A percentile compares a stretch with the other conserved stretches of the same genome.
These are phyloP conservation scores for Juncus effusus DNA, from an alignment of 176 grass and related monocot species.

Conservation along the genomic window DNA sequence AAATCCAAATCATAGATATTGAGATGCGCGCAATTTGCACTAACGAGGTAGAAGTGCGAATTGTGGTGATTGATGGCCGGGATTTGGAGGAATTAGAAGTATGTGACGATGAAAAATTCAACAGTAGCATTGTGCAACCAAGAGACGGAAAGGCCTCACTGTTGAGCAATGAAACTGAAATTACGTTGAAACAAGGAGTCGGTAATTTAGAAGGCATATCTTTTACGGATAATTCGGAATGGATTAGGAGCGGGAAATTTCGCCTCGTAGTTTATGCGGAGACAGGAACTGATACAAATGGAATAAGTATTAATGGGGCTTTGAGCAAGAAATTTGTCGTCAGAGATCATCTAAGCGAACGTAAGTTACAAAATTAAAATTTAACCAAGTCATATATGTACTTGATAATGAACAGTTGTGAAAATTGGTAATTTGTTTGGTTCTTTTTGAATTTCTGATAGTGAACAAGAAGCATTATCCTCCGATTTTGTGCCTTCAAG, in stretches of 20 bases:
- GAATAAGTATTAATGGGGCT: conserved; percentile 3
- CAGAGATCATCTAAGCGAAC: neutral
- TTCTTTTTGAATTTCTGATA: neutral
- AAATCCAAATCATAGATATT: conserved; percentile 9
- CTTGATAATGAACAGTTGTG: neutral
- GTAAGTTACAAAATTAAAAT: neutral
- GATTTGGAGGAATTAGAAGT: neutral
- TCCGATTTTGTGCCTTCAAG: neutral
- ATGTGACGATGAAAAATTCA: neutral
- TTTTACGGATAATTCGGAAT: conserved; percentile 19
- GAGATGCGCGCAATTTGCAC: neutral
- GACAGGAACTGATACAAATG: neutral
- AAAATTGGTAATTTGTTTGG: neutral
- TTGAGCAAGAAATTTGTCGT: conserved; percentile 3
- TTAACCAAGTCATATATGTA: neutral
- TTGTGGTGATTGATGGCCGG: neutral
- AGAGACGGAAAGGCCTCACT: neutral
- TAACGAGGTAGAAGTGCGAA: neutral
- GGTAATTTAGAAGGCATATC: neutral
- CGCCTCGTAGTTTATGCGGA: neutral
- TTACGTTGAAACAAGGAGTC: neutral
- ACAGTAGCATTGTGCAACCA: neutral
- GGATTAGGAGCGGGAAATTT: neutral
- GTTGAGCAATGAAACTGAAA: neutral
- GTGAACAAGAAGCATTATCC: neutral